These are phyloP conservation scores for Fraxinus baroniana DNA, from an alignment of 305 asterid species.

Conservation along the genomic window DNA sequence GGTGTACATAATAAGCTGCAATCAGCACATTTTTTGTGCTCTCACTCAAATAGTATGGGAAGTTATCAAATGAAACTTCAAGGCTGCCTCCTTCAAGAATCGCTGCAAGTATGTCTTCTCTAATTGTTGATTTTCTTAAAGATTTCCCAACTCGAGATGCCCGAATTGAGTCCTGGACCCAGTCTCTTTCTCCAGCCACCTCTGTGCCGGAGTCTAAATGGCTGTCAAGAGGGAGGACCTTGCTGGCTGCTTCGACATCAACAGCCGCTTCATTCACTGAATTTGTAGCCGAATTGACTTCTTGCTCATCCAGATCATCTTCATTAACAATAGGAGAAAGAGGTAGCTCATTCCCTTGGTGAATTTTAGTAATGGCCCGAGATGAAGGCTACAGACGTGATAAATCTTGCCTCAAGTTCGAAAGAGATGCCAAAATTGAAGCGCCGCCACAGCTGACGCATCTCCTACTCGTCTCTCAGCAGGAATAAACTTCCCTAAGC, in stretches of 20 bases:
- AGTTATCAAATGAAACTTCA: slow-evolving; percentile 77
- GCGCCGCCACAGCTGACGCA: slow-evolving; percentile 92
- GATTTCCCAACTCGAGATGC: slow-evolving; percentile 56
- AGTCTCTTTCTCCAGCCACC: slow-evolving; percentile 58
- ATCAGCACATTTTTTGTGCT: slow-evolving; percentile 77
- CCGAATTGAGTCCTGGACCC: slow-evolving; percentile 50
- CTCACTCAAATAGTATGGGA: slow-evolving; percentile 86
- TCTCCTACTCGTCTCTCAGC: slow-evolving; percentile 77
- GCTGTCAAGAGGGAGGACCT: slow-evolving; percentile 51
- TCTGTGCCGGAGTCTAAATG: slow-evolving; percentile 53
- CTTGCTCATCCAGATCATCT: slow-evolving; percentile 72
- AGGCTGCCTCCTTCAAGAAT: slow-evolving; percentile 57
- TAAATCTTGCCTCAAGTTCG: slow-evolving; percentile 59
- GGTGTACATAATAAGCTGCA: slow-evolving; percentile 82
- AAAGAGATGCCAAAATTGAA: slow-evolving; percentile 88
- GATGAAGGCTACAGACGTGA: slow-evolving; percentile 58
- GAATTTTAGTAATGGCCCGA: slow-evolving; percentile 54
- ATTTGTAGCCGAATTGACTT: slow-evolving; percentile 63
- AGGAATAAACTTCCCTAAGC: slow-evolving; percentile 50
- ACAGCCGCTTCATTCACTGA: slow-evolving; percentile 49
- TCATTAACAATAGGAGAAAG: slow-evolving; percentile 57
- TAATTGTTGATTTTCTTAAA: slow-evolving; percentile 50
- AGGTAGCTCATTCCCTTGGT: slow-evolving; percentile 50
- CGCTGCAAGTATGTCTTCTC: slow-evolving; percentile 57
- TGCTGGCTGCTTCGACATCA: slow-evolving; percentile 50